Conservation (phyloP, 139 green algal genomes). For the Trebouxia sp. region DNA sequence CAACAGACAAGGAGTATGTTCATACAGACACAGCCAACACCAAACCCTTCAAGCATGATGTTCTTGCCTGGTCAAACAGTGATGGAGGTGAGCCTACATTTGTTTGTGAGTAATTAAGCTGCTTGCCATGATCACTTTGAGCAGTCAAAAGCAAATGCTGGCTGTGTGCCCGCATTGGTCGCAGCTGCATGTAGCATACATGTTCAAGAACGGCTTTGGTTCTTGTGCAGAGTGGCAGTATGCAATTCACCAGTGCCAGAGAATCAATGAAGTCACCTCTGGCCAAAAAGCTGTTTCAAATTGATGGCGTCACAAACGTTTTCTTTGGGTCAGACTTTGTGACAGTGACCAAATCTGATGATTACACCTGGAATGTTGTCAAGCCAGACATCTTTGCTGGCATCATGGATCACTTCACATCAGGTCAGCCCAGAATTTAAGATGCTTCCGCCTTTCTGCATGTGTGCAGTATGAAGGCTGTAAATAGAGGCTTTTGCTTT, state of each 20-base stretch:
- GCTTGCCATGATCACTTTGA: too few species aligned
- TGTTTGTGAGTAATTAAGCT: too few species aligned
- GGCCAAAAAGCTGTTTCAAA: slow-evolving; percentile 83
- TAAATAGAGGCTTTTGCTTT: too few species aligned
- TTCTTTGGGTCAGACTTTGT: slow-evolving; percentile 99
- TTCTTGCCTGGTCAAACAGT: slow-evolving; percentile 90
- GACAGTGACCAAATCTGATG: slow-evolving; percentile 93
- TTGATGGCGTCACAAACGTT: slow-evolving; percentile 85
- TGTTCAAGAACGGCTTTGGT: neutral
- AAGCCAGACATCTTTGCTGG: slow-evolving; percentile 96
- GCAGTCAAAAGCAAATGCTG: neutral
- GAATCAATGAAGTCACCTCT: slow-evolving; percentile 87
- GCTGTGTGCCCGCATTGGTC: neutral
- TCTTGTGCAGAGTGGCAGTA: slow-evolving; percentile 29
- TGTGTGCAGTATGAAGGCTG: neutral
- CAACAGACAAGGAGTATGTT: slow-evolving; percentile 80
- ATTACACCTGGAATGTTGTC: slow-evolving; percentile 76
- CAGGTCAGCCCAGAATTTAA: too few species aligned
- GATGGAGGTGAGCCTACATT: slow-evolving; percentile 48
- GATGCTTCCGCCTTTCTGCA: neutral
- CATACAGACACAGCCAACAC: slow-evolving; percentile 96
- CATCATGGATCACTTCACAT: slow-evolving; percentile 95
- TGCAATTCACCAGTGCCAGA: slow-evolving; percentile 80
- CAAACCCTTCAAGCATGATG: slow-evolving; percentile 96
- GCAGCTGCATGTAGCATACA: neutral